phyloP scores from a whole-genome alignment of 345 rosid genomes.

The Corymbia maculata region DNA sequence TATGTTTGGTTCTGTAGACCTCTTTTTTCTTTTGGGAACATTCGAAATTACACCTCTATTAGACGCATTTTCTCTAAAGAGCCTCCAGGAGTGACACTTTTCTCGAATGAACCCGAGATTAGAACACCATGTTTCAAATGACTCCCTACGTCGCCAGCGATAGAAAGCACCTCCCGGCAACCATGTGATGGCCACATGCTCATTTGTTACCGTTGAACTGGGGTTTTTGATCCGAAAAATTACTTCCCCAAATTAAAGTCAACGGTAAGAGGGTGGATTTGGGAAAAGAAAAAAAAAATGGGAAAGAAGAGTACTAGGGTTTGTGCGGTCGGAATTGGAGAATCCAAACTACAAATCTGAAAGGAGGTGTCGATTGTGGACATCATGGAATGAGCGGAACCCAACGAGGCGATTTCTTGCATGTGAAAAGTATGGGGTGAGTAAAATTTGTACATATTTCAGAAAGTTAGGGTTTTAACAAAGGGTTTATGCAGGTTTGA shows the following conservation, averaged over 20 bases:
- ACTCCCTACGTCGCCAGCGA: neutral
- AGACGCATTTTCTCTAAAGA: too few relatives aligned
- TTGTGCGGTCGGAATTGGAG: neutral
- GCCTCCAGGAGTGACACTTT: too few relatives aligned
- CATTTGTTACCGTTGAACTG: neutral
- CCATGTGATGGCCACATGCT: neutral
- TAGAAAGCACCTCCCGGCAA: neutral
- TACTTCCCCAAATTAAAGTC: neutral
- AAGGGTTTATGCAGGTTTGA: neutral
- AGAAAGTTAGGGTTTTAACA: neutral
- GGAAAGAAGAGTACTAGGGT: neutral
- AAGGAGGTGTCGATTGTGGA: neutral
- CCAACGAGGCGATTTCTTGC: neutral
- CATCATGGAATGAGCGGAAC: neutral
- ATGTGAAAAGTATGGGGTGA: neutral
- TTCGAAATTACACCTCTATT: too few relatives aligned
- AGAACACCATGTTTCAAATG: neutral
- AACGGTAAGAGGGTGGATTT: too few relatives aligned
- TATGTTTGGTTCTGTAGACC: neutral
- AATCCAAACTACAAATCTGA: neutral
- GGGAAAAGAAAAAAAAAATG: neutral
- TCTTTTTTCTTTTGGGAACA: too few relatives aligned
- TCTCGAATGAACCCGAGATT: too few relatives aligned
- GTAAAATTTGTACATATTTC: neutral
- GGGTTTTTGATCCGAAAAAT: neutral